A percentile compares a stretch with the other conserved stretches of the same genome.
Conservation (phyloP, 2,329 filamentous ascomycete genomes). For the Trichocomaceae sp. region DNA sequence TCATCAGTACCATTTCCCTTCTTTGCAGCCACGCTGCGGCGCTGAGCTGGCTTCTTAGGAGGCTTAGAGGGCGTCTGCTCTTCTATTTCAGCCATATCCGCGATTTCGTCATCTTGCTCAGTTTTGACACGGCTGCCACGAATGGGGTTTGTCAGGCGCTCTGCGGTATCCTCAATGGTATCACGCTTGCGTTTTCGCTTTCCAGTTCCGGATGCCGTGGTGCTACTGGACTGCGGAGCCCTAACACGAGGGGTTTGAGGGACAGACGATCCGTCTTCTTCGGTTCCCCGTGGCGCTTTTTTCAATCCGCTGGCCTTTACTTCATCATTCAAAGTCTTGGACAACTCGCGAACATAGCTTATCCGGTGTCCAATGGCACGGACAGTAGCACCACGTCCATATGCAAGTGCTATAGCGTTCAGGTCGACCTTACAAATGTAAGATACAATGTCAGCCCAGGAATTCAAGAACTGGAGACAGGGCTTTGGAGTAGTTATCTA, state of each 20-base stretch:
- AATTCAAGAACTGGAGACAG: not conserved
- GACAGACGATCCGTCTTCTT: not conserved
- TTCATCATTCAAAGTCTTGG: constrained; percentile 29
- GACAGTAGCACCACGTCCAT: constrained; percentile 42
- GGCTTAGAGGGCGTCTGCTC: not conserved
- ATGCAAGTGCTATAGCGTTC: constrained; percentile 38
- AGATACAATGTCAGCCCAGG: not conserved
- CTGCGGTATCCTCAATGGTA: not conserved
- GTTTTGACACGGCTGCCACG: not conserved
- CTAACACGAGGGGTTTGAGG: not conserved
- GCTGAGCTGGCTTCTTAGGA: not conserved
- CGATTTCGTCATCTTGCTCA: not conserved
- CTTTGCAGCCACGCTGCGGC: not conserved
- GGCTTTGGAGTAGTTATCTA: too few relatives aligned
- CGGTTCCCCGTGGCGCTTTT: not conserved
- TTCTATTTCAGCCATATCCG: not conserved
- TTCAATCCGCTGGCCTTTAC: constrained; percentile 11
- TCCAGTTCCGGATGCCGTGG: not conserved
- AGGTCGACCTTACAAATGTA: constrained; percentile 37
- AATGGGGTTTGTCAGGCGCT: not conserved
- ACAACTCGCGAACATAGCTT: constrained; percentile 39
- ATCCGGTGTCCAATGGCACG: constrained; percentile 44
- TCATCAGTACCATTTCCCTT: not conserved
- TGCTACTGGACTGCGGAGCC: not conserved
- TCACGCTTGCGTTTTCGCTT: not conserved